Conservation (phyloP, 257 asterid genomes). For the Forsythia suspensa region DNA sequence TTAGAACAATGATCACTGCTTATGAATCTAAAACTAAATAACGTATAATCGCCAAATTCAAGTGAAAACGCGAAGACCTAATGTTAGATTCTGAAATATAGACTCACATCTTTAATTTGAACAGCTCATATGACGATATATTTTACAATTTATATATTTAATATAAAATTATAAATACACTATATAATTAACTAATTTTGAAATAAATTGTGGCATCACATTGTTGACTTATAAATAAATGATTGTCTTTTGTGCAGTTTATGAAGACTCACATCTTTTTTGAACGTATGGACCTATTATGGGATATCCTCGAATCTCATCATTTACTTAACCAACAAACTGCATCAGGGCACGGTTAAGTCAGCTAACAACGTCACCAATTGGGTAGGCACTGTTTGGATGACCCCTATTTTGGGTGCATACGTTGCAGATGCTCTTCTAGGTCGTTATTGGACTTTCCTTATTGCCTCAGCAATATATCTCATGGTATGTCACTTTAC, state of each 20-base stretch:
- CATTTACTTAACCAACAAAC: constrained; percentile 59
- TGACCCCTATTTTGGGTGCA: constrained; percentile 82
- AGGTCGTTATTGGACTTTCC: constrained; percentile 80
- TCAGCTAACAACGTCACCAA: constrained; percentile 81
- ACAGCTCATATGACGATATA: too few relatives aligned
- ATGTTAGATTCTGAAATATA: too few relatives aligned
- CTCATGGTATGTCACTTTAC: constrained; percentile 41
- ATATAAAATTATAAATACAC: too few relatives aligned
- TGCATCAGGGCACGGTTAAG: constrained; percentile 65
- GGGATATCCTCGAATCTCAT: constrained; percentile 80
- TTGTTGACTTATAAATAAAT: background rate
- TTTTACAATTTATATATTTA: too few relatives aligned
- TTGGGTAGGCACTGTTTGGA: constrained; percentile 84
- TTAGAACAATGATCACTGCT: too few relatives aligned
- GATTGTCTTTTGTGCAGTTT: constrained; percentile 44
- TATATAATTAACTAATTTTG: too few relatives aligned
- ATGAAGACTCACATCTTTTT: constrained; percentile 91
- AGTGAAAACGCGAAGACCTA: too few relatives aligned
- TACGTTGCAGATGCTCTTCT: constrained; percentile 77
- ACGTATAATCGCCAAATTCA: too few relatives aligned
- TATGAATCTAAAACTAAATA: too few relatives aligned
- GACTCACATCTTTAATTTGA: background rate
- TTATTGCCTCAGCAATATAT: constrained; percentile 55
- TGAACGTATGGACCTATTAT: constrained; percentile 86
- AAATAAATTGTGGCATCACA: too few relatives aligned